Evolutionary conservation across 495 filamentous ascomycete species (phyloP).

Genomic region (Trichodelitschia bisporula): DNA sequence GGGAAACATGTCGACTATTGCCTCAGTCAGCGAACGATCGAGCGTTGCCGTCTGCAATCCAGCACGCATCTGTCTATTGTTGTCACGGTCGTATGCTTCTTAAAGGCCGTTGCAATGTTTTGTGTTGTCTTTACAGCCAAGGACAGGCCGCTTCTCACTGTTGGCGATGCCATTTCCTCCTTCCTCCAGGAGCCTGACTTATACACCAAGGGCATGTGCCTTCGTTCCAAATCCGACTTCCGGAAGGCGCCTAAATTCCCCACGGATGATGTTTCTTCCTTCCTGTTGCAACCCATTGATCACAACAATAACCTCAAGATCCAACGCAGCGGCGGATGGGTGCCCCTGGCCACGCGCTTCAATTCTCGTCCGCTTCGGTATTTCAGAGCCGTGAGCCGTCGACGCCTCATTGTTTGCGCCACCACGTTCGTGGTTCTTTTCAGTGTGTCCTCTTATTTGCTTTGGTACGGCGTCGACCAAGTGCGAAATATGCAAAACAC

Average conservation of each 20-base stretch:
- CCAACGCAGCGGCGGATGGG: neutral
- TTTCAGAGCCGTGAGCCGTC: no score
- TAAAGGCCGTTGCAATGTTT: conserved; percentile 19
- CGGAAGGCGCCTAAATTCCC: conserved; percentile 2
- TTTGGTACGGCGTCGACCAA: neutral
- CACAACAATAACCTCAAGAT: neutral
- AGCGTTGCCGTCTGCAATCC: conserved; percentile 22
- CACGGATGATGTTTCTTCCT: no score
- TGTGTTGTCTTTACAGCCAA: conserved; percentile 10
- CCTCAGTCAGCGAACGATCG: conserved; percentile 12
- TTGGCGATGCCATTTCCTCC: conserved; percentile 26
- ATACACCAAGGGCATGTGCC: conserved; percentile 3
- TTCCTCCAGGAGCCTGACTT: conserved; percentile 16
- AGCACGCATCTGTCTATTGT: conserved; percentile 16
- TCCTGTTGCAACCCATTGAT: neutral
- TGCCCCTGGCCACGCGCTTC: no score
- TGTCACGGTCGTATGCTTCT: conserved; percentile 17
- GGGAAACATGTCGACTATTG: conserved; percentile 16
- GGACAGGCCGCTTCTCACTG: conserved; percentile 18
- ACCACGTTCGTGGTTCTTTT: neutral
- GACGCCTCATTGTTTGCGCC: neutral
- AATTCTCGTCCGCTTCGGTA: no score
- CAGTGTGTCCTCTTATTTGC: neutral
- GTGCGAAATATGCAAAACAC: no score
- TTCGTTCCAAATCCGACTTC: conserved; percentile 1